Conservation (phyloP, 371 early-diverging fungal genomes). For the Apophysomyces variabilis region DNA sequence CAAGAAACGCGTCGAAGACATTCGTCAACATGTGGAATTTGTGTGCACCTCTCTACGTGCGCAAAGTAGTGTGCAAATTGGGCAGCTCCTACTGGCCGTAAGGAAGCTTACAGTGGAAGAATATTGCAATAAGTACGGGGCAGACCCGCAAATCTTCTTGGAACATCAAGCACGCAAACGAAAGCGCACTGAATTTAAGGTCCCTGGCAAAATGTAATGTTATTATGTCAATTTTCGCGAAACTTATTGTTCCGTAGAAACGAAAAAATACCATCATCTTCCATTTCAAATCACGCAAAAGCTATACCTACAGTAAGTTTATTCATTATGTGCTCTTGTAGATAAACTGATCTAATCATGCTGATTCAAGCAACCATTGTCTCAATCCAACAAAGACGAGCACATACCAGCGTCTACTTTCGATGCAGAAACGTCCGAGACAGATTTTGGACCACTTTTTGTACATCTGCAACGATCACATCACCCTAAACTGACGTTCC, state of each 20-base stretch:
- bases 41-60: conserved; percentile 33
- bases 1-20: conserved; percentile 29
- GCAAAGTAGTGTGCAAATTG: conserved; percentile 32
- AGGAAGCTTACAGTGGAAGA: conserved; percentile 34
- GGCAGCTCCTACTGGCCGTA: conserved; percentile 26
- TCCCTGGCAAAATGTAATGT: conserved; percentile 13
- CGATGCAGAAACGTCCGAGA: background rate
- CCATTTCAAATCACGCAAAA: background rate
- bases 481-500: conserved; percentile 26
- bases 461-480: conserved; percentile 28
- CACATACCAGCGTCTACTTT: background rate
- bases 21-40: conserved; percentile 34
- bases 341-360: no score
- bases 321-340: no score
- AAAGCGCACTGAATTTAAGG: background rate
- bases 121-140: conserved; percentile 34
- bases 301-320: background rate
- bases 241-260: no score
- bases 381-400: background rate
- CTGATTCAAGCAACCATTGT: background rate
- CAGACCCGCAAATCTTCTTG: conserved; percentile 22
- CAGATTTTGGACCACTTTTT: conserved; percentile 25
- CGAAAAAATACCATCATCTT: background rate
- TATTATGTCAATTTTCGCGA: no score
- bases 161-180: conserved; percentile 16